phyloP scores from a whole-genome alignment of 1,139 yeast species.

The Blastobotrys niveus region DNA sequence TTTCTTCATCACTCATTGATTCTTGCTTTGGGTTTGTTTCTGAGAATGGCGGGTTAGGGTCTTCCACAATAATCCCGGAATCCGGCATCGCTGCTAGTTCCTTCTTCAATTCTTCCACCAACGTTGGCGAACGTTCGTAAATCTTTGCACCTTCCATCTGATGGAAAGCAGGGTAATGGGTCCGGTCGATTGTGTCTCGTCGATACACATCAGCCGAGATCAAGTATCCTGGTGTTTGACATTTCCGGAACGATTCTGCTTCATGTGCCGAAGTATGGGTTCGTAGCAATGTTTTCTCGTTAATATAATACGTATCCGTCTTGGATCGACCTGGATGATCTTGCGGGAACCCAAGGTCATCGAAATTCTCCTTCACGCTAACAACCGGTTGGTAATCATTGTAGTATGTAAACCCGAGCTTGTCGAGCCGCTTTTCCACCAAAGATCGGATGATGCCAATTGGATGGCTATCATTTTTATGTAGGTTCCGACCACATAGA shows the following conservation, averaged over 20 bases:
- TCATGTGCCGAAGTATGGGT: slow-evolving; percentile 99
- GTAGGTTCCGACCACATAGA: slow-evolving; percentile 67
- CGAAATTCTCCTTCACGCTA: slow-evolving; percentile 77
- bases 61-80: slow-evolving; percentile 67
- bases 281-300: slow-evolving; percentile 62
- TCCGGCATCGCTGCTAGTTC: slow-evolving; percentile 67
- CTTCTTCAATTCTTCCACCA: slow-evolving; percentile 43
- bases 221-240: slow-evolving; percentile 78
- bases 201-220: slow-evolving; percentile 95
- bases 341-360: slow-evolving; percentile 79
- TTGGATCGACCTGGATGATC: slow-evolving; percentile 93
- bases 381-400: slow-evolving; percentile 82
- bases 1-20: slow-evolving; percentile 64
- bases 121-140: slow-evolving; percentile 54
- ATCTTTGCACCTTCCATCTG: slow-evolving; percentile 95
- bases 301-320: slow-evolving; percentile 88
- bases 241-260: slow-evolving; percentile 64
- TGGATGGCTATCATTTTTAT: slow-evolving; percentile 73
- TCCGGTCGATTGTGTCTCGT: slow-evolving; percentile 89
- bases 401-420: slow-evolving; percentile 71
- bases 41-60: slow-evolving; percentile 51
- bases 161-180: slow-evolving; percentile 96
- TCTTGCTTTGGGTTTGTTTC: slow-evolving; percentile 72
- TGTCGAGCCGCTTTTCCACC: slow-evolving; percentile 61
- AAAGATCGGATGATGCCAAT: slow-evolving; percentile 76